phyloP scores from a whole-genome alignment of 345 rosid species.

The Corymbia maculata region DNA sequence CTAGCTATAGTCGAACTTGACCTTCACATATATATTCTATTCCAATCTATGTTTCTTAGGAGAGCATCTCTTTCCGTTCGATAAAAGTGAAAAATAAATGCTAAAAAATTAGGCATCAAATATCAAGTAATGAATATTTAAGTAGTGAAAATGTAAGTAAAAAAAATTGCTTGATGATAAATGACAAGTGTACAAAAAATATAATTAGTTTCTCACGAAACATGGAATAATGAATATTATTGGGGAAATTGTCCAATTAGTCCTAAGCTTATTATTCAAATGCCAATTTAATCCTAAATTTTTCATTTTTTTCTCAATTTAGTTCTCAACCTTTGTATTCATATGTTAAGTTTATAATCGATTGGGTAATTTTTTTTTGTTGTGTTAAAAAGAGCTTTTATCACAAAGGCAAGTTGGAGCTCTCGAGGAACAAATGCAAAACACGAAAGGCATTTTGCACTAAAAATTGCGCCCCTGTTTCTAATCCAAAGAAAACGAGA shows the following conservation, averaged over 20 bases:
- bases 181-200: background rate
- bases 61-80: background rate
- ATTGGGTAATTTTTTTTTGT: no score
- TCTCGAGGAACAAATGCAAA: background rate
- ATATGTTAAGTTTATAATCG: no score
- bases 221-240: background rate
- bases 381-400: background rate
- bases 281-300: no score
- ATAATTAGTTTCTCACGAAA: background rate
- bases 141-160: background rate
- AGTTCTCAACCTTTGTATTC: no score
- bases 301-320: no score
- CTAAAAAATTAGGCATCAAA: background rate
- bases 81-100: background rate
- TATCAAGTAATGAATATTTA: background rate
- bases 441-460: background rate
- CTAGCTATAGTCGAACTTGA: background rate
- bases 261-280: no score
- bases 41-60: background rate
- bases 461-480: background rate
- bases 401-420: background rate
- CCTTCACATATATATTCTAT: background rate
- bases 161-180: background rate
- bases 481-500: background rate
- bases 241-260: background rate